Evolutionary conservation across 164 flowering plant species (phyloP).

Genomic region (Chimonanthus salicifolius): DNA sequence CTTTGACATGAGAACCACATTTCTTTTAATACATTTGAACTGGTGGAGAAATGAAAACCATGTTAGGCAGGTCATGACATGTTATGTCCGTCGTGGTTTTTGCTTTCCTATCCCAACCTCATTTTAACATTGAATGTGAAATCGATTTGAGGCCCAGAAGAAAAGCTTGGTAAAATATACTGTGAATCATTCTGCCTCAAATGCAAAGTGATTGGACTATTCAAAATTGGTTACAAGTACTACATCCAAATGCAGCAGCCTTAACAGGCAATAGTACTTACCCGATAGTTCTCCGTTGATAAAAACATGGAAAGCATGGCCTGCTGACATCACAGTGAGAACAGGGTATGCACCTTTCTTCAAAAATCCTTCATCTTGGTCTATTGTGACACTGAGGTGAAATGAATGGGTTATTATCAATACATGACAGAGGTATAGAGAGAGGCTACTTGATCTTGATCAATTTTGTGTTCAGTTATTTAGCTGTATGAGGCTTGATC

Average conservation of each 20-base stretch:
- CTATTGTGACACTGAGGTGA: not conserved
- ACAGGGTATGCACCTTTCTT: slow-evolving; percentile 23
- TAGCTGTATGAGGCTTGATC: not conserved
- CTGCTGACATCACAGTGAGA: slow-evolving; percentile 41
- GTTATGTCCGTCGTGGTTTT: no score
- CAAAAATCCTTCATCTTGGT: not conserved
- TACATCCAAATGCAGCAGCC: not conserved
- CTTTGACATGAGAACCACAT: not conserved
- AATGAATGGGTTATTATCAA: not conserved
- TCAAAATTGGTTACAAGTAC: not conserved
- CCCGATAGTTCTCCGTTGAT: slow-evolving; percentile 51
- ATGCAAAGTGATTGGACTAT: not conserved
- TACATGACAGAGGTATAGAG: not conserved
- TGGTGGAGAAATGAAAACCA: not conserved
- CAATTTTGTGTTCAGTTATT: not conserved
- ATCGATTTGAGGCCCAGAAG: not conserved
- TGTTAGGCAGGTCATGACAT: not conserved
- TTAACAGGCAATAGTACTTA: not conserved
- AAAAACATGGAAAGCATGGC: slow-evolving; percentile 56
- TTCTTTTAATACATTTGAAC: not conserved
- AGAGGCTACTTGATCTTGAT: not conserved
- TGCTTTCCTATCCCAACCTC: not conserved
- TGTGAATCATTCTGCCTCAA: not conserved
- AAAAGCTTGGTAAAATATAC: no score
- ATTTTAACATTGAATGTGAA: not conserved